These are phyloP conservation scores for Nitzschia palea DNA, from an alignment of 108 stramenopile genomes.

Conservation along the genomic window DNA sequence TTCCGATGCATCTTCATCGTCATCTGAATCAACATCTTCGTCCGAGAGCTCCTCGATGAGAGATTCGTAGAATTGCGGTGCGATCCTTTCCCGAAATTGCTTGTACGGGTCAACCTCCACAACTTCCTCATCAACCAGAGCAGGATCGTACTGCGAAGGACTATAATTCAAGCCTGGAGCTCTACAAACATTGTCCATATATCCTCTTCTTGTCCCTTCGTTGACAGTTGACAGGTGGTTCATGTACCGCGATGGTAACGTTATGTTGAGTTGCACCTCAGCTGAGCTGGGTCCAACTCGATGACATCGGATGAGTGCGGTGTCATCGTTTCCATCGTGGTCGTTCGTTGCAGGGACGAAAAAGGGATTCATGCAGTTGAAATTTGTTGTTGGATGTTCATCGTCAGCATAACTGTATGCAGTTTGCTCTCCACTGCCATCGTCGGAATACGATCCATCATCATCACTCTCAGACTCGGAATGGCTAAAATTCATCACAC, in stretches of 20 bases:
- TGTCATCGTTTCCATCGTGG: neutral
- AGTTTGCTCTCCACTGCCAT: constrained; percentile 4
- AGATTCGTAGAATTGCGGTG: constrained; percentile 15
- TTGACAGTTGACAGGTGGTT: neutral
- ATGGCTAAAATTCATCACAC: constrained; percentile 6
- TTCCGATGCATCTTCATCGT: neutral
- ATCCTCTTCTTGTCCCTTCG: neutral
- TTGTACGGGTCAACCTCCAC: constrained; percentile 16
- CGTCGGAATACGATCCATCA: neutral
- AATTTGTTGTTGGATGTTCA: neutral
- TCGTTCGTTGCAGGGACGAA: constrained; percentile 1
- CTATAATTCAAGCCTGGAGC: constrained; percentile 4
- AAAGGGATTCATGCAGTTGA: constrained; percentile 16
- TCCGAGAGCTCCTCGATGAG: constrained; percentile 12
- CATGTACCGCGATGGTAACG: constrained; percentile 2
- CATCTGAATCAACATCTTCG: neutral
- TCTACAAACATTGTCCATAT: constrained; percentile 1
- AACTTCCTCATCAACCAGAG: neutral
- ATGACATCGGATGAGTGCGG: constrained; percentile 6
- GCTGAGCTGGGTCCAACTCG: constrained; percentile 13
- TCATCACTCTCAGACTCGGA: neutral
- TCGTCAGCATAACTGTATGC: constrained; percentile 8
- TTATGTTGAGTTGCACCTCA: constrained; percentile 6
- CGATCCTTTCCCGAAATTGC: constrained; percentile 13
- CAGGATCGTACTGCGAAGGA: constrained; percentile 10